Base-by-base conservation (phyloP, 345 rosid species). In the Nasturtium officinale region DNA sequence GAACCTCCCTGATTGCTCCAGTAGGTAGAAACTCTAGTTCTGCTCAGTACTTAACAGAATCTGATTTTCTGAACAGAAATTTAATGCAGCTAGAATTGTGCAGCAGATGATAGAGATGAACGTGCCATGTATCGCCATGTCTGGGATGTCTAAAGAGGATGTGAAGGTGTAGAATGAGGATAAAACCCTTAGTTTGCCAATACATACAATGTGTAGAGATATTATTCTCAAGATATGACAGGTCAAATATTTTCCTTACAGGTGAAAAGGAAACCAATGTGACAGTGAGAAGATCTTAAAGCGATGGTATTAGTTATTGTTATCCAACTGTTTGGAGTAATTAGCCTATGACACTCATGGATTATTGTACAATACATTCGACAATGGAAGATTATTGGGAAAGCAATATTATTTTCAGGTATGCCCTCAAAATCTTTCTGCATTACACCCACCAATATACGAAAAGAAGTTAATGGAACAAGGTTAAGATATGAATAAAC, bases 161-260 rank as follows among this genome's bases (percentile, higher is more conserved):
- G 89, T 86, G 2, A 89, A 76, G 71, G 77, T 87, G 9, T 85
- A 83, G 87, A 87, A 85, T 0, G 95, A 88, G 79, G 90, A 90
- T 76, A 85, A 79, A 42, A 83, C 79, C 82, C 63, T 84, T 53
- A 64, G 71, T 32, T 55, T 65, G 59, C 52, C 37, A 55, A 30
- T 63, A 28, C 23, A 52, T 52, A 18, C 6, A 20, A 16, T 33
- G 16, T 55, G 47, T 10, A 15, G 56, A 63, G 48, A 54, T 64
- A 48, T 73, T 64, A 16, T 23, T 11, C 29, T 64, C 65, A 25
- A 56, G 29, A 63, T 35, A 46, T 25, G 65, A 46, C 35, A 64
- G 15, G 47, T n/a, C 11, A 45, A 45, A 37, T 54, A 21, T 42
- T n/a, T 54, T 73, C 30, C 59, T 55, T 46, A 42, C 46, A 42